Evolutionary conservation across 2,329 filamentous ascomycete genomes (phyloP), one percentile per base, ranked within the genome.

Genomic region (Fusarium citri): DNA sequence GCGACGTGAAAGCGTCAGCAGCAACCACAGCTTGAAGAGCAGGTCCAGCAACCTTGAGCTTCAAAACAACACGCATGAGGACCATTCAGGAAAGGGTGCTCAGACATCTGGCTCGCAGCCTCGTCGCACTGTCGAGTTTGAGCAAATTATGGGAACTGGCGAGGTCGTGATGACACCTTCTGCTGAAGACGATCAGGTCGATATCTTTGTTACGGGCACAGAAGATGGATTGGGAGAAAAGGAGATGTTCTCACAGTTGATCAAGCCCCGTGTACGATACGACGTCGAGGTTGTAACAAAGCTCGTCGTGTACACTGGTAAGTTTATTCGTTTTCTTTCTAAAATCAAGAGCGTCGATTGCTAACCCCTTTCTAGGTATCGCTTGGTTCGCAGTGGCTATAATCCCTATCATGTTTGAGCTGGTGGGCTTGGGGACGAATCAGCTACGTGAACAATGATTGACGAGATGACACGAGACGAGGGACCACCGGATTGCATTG

Each of bases 211-310:
- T 49, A 75, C 69, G 16, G 66, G 60, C 7, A 80, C 81, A 15
- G 81, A 82, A 25, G 83, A 87, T 46, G 85, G 87, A 72, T 74
- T 87, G 26, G 89, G 89, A 49, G 91, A 94, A 78, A 87, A 86
- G 72, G 92, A 97, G 77, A 91, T 98, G 79, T 98, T 98, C 79
- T 91, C 90, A 46, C 89, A 87, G 77, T 85, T 98, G 58, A 91
- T 94, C 68, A 93, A 92, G 81, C 94, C 96, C 50, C 89, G 96
- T 72, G 94, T 98, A 64, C 87, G 94, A 73, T 99, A 98, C 77
- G 96, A 99, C 80, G 95, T 98, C n/a, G 96, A 99, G 80, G 95
- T 99, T 41, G 92, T 99, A 40, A 98, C 96, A 8, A 98, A 98
- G 82, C 81, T 99, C 65, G 92, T 99, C 74, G 94, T 99, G 25